Evolutionary conservation across 2,329 filamentous ascomycete genomes (phyloP), one percentile per base, ranked within the genome.

Genomic region (Nigrospora sphaerica): DNA sequence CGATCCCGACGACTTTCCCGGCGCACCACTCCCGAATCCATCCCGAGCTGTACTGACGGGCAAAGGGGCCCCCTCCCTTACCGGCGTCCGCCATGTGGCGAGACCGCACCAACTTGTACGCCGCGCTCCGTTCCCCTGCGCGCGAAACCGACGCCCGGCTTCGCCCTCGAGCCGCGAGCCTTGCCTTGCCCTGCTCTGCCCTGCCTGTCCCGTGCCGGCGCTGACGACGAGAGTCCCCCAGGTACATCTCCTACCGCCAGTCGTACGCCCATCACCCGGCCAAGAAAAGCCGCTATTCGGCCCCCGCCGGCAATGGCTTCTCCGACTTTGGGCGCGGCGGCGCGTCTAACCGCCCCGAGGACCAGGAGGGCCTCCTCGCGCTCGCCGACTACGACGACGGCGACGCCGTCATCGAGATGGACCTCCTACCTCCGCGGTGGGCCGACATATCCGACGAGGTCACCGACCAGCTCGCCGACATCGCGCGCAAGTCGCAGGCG

Each of bases 211-310:
- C n/a, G n/a, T n/a, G n/a, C n/a, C n/a, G n/a, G 32, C 53, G 44
- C 42, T 36, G 23, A 28, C 34, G 23, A 28, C n/a, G 23, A 6
- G 23, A 28, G 23, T 42, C 36, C 38, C 47, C 37, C 62, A 95
- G 92, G 65, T 98, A 95, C 68, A 93, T 98, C 66, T 97, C 93
- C 68, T 98, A 97, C 77, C 91, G 93, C 62, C 93, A 98, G 73
- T 97, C 92, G 60, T 97, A 96, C 70, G 83, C 90, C 59, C 93
- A 97, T 68, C 91, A 96, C 65, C 93, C 93, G 45, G 80, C 83
- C 50, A 91, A 95, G 71, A 89, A 90, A 70, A 81, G 83, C 55
- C 84, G 84, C 59, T 86, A 86, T 71, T 59, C 59, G 43, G 58
- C 73, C 47, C 68, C 78, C 47, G 67, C 74, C 57, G 63, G 71